Evolutionary conservation across 805 yeast species (phyloP).

Genomic region (Teunomyces pallodes): DNA sequence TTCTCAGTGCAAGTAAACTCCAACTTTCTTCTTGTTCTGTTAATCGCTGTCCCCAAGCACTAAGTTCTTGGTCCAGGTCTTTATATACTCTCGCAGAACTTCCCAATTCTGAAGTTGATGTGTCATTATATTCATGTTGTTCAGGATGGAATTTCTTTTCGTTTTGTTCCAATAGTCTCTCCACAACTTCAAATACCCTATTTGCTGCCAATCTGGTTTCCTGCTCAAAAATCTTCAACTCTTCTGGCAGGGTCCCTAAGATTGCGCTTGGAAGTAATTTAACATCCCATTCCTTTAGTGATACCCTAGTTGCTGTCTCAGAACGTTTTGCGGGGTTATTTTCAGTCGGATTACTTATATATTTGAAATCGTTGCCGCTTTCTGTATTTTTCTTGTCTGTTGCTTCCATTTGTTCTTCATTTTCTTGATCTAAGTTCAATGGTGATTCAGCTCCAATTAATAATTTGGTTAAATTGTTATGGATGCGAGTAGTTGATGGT

Average conservation of each 20-base stretch:
- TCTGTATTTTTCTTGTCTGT: too few species aligned
- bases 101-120: not conserved
- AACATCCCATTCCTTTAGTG: not conserved
- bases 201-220: slow-evolving; percentile 2
- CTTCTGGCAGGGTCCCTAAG: slow-evolving; percentile 1
- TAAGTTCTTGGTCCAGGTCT: not conserved
- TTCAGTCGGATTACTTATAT: too few species aligned
- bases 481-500: too few species aligned
- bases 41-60: not conserved
- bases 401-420: too few species aligned
- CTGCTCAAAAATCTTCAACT: not conserved
- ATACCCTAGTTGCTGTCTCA: not conserved
- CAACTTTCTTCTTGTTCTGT: not conserved
- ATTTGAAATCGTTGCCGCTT: too few species aligned
- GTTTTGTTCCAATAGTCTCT: not conserved
- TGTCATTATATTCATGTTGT: not conserved
- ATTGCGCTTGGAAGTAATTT: not conserved
- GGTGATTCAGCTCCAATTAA: too few species aligned
- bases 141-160: not conserved
- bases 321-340: too few species aligned
- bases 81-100: not conserved
- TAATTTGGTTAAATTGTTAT: too few species aligned
- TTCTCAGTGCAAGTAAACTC: not conserved
- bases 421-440: too few species aligned
- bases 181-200: not conserved